Percentiles rank a stretch among this genome's conserved stretches.
Conservation (phyloP, 2,329 filamentous ascomycete genomes). For the Botrytis aclada region DNA sequence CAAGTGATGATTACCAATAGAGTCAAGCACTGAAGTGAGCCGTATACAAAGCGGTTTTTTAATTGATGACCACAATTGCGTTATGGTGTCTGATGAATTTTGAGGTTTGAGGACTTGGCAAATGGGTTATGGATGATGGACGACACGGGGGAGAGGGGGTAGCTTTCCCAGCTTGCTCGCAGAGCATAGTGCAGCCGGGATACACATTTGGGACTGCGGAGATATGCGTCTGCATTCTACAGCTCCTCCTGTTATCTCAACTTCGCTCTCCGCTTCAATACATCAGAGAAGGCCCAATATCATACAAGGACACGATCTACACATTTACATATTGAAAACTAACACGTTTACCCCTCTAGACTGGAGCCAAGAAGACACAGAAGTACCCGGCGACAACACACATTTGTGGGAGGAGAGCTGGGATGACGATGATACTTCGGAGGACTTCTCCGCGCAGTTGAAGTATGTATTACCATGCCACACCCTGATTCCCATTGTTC, state of each 20-base stretch:
- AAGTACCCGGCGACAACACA: conserved; percentile 70
- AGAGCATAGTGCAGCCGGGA: too few relatives aligned
- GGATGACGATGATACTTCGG: conserved; percentile 96
- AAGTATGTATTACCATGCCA: conserved; percentile 58
- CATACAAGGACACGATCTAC: neutral
- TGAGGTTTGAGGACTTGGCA: neutral
- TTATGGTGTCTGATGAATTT: neutral
- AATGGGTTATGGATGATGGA: neutral
- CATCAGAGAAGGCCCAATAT: neutral
- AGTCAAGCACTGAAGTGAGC: neutral
- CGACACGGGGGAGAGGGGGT: neutral
- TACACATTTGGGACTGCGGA: neutral
- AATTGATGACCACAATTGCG: neutral
- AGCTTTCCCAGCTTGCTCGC: too few relatives aligned
- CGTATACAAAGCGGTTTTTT: neutral
- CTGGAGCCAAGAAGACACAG: conserved; percentile 89
- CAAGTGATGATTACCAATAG: neutral
- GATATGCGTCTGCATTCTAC: neutral
- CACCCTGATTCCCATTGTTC: neutral
- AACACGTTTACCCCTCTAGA: conserved; percentile 51
- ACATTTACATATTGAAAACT: conserved; percentile 16
- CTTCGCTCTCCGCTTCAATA: neutral
- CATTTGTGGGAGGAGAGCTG: conserved; percentile 99
- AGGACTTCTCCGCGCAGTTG: conserved; percentile 93
- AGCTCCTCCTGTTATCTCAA: neutral